These are phyloP conservation scores for Colletotrichum sp. DNA, from an alignment of 2,329 filamentous ascomycete species.

Conservation along the genomic window DNA sequence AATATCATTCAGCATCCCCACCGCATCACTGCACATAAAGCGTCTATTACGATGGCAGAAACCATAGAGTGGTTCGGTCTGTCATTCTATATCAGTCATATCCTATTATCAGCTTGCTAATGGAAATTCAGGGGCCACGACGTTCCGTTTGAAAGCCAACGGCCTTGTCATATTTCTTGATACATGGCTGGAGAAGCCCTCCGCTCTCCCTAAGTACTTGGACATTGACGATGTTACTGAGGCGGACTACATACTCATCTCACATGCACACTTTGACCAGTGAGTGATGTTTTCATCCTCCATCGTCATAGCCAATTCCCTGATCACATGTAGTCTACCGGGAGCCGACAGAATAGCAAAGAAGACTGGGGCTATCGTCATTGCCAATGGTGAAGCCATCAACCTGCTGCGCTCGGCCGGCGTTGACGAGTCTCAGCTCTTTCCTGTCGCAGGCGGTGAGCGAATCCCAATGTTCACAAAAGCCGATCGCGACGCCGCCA, in stretches of 20 bases:
- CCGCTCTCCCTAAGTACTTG: conserved; percentile 7
- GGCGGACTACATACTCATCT: conserved; percentile 30
- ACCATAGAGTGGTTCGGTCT: not conserved
- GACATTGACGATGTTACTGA: conserved; percentile 23
- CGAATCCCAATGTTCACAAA: conserved; percentile 26
- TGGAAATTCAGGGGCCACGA: not conserved
- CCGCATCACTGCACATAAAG: not conserved
- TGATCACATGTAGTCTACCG: conserved; percentile 17
- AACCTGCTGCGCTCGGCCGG: conserved; percentile 25
- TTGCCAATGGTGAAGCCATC: conserved; percentile 29
- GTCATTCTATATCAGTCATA: not conserved
- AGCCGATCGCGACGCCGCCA: not conserved
- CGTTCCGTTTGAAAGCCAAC: not conserved
- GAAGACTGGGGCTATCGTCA: conserved; percentile 26
- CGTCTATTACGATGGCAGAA: not conserved
- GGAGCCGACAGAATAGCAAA: conserved; percentile 29
- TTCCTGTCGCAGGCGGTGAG: conserved; percentile 27
- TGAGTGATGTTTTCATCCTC: not conserved
- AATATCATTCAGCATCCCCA: rapidly evolving
- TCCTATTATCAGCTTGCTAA: not conserved
- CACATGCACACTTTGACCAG: conserved; percentile 29
- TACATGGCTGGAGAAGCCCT: not conserved
- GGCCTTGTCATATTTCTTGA: not conserved
- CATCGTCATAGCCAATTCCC: not conserved
- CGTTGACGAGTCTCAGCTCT: conserved; percentile 26